Conservation (phyloP, 805 yeast species). For the Candida piceae region DNA sequence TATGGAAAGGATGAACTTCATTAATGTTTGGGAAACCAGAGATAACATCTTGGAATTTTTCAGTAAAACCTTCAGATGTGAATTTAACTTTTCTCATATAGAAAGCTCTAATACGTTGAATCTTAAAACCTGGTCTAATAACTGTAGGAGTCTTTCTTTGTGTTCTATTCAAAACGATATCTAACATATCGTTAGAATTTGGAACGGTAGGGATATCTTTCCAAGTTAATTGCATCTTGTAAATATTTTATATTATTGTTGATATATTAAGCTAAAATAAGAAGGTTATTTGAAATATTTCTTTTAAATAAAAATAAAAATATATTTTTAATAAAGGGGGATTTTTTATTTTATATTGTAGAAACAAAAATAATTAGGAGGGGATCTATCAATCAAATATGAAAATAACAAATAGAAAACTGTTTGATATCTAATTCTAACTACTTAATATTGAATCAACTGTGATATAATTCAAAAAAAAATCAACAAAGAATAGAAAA, state of each 20-base stretch:
- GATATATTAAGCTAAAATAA: too few species aligned
- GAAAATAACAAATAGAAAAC: too few species aligned
- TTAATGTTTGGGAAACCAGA: slow-evolving; percentile 93
- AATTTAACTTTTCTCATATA: slow-evolving; percentile 97
- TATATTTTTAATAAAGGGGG: too few species aligned
- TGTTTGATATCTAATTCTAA: too few species aligned
- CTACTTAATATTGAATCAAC: too few species aligned
- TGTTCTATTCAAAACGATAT: slow-evolving; percentile 92
- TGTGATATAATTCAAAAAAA: too few species aligned
- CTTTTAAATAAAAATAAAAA: too few species aligned
- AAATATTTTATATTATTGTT: background rate
- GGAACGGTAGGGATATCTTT: slow-evolving; percentile 97
- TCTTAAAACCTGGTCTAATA: slow-evolving; percentile 92
- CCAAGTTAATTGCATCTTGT: slow-evolving; percentile 91
- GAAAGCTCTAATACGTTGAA: slow-evolving; percentile 93
- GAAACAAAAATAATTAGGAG: too few species aligned
- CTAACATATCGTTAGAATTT: slow-evolving; percentile 86
- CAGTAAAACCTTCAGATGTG: slow-evolving; percentile 94
- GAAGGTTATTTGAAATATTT: too few species aligned
- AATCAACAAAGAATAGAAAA: too few species aligned
- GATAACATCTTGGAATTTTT: slow-evolving; percentile 81
- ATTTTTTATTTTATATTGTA: too few species aligned
- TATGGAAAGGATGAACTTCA: slow-evolving; percentile 97
- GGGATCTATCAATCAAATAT: too few species aligned
- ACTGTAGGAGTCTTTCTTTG: slow-evolving; percentile 99